Evolutionary conservation across 2,329 filamentous ascomycete species (phyloP), one percentile per base, ranked within the genome.

Genomic region (Knoxdaviesia proteae): DNA sequence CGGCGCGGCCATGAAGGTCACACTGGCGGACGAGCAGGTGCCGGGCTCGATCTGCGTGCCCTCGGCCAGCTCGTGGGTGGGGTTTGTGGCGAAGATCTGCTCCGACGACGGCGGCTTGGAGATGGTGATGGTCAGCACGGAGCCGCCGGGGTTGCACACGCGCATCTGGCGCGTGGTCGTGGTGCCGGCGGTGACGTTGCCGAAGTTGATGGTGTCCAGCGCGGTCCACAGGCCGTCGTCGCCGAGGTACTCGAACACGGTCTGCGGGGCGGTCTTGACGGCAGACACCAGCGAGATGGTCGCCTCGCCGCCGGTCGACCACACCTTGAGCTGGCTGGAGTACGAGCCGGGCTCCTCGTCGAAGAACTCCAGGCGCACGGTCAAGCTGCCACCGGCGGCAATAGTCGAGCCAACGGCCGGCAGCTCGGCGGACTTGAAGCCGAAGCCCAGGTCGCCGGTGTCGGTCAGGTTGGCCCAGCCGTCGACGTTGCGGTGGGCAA

Each of bases 21-120:
- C 53, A 0, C 58, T 62, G 2, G 71, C 72, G 0, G 63, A 68
- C 2, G 61, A 61, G 39, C 60, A 71, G 48, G 71, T 51, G 0
- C 68, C 68, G 0, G 68, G 62, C 0, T 55, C 53, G 1, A 76
- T 54, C 1, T 58, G 54, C 0, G 65, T 69, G 3, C 72, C 72
- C 49, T 77, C 72, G 0, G 65, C 69, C 1, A 76, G 62, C 40
- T 74, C 71, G 6, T 66, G 61, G 50, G 75, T 77, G 8, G 59
- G 61, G 1, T 70, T 66, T 20, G 62, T 60, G 36, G 76, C 62
- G 29, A 74, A 63, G 3, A 69, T 66, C n/a, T 56, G 49, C 3
- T 70, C 59, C 9, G 69, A 70, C 42, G 69, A 74, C 0, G 72
- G 72, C 4, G 71, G 69, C 50, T 77, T 77, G 0, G 71, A 76